Conservation (phyloP, 306 rosid genomes). For the Prunus mira region DNA sequence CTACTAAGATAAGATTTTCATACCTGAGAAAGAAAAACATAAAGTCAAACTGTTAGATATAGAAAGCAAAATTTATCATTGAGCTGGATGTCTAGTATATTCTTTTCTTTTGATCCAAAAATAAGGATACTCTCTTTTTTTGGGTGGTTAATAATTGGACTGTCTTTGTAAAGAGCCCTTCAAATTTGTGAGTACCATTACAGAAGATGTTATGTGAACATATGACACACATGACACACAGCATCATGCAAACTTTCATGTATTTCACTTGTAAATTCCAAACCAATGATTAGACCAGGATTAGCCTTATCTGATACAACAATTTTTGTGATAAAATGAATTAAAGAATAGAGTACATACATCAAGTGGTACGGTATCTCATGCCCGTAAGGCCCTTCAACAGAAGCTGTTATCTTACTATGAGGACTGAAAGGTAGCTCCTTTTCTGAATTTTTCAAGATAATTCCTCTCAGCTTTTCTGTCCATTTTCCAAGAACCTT, state of each 20-base stretch:
- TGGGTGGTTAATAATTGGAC: background rate
- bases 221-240: background rate
- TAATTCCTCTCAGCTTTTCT: conserved; percentile 39
- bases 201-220: background rate
- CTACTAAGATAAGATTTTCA: conserved; percentile 79
- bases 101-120: background rate
- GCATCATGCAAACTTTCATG: background rate
- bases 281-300: background rate
- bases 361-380: conserved; percentile 78
- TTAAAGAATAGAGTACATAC: conserved; percentile 38
- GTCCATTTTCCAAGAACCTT: conserved; percentile 97
- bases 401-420: conserved; percentile 56
- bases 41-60: conserved; percentile 12
- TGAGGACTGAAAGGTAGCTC: conserved; percentile 27
- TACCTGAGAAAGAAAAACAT: conserved; percentile 54
- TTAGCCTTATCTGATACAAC: background rate
- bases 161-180: background rate
- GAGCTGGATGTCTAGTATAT: background rate
- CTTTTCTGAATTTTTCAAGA: conserved; percentile 30
- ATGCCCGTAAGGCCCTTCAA: conserved; percentile 96
- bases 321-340: background rate
- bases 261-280: background rate
- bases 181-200: background rate
- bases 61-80: background rate
- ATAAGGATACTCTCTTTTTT: background rate